These are phyloP conservation scores for Tylopilus plumbeoviolaceoides DNA, from an alignment of 768 basidiomycete species.

Conservation along the genomic window DNA sequence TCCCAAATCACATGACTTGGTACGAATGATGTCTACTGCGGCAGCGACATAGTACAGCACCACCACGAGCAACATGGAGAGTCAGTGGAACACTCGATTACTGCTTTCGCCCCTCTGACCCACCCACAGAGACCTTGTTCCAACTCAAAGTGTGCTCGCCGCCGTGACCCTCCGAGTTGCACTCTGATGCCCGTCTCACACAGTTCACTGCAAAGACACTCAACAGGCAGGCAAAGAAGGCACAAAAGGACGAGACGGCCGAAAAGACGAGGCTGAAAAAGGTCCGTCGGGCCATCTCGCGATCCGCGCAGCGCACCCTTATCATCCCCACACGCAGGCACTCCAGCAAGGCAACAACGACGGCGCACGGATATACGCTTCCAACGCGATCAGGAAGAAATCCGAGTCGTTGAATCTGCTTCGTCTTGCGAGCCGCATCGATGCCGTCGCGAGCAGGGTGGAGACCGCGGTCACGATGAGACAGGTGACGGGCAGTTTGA, in stretches of 20 bases:
- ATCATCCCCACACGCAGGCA: slow-evolving; percentile 53
- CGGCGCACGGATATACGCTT: slow-evolving; percentile 95
- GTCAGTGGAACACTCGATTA: slow-evolving; percentile 43
- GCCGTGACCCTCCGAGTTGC: slow-evolving; percentile 8
- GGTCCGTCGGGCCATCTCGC: slow-evolving; percentile 39
- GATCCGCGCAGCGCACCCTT: not conserved
- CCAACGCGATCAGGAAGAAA: slow-evolving; percentile 98
- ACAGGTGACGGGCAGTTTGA: slow-evolving; percentile 94
- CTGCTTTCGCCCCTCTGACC: not conserved
- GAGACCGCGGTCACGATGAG: slow-evolving; percentile 99
- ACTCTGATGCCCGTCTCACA: slow-evolving; percentile 9
- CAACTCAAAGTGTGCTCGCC: slow-evolving; percentile 79
- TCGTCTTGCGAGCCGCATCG: slow-evolving; percentile 85
- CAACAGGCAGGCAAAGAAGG: slow-evolving; percentile 93
- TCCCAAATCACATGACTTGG: slow-evolving; percentile 11
- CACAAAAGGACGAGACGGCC: slow-evolving; percentile 86
- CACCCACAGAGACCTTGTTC: slow-evolving; percentile 83
- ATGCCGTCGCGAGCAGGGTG: slow-evolving; percentile 93
- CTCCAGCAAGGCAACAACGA: slow-evolving; percentile 95
- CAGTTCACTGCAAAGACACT: slow-evolving; percentile 99
- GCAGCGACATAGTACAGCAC: not conserved
- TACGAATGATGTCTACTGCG: not conserved
- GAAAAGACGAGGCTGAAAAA: slow-evolving; percentile 94
- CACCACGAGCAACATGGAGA: slow-evolving; percentile 84
- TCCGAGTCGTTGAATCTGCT: slow-evolving; percentile 89